Percentiles rank a stretch among this genome's conserved stretches.
These are phyloP conservation scores for Cystobasidium sp. DNA, from an alignment of 1,284 basidiomycete species.

Conservation along the genomic window DNA sequence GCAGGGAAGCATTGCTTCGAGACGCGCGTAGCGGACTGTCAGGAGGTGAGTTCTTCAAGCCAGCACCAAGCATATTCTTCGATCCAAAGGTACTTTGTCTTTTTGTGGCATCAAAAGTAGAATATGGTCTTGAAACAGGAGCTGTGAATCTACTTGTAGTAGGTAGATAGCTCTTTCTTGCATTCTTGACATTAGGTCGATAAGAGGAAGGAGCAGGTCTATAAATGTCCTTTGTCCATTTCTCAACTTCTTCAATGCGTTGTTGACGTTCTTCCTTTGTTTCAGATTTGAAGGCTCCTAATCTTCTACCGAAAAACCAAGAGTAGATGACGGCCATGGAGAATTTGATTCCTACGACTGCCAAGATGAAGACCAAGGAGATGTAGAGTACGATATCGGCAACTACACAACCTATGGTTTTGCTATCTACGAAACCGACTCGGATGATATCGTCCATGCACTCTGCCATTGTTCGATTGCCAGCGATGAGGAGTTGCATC, in stretches of 20 bases:
- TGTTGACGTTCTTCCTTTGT: slow-evolving; percentile 93
- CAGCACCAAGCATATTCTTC: slow-evolving; percentile 41
- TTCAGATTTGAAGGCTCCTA: slow-evolving; percentile 92
- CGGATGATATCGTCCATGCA: slow-evolving; percentile 85
- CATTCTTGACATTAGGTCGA: slow-evolving; percentile 79
- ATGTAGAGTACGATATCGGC: slow-evolving; percentile 92
- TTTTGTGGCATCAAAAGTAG: slow-evolving; percentile 61
- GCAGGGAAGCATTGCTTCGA: slow-evolving; percentile 79
- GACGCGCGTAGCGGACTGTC: slow-evolving; percentile 77
- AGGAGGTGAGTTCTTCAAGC: slow-evolving; percentile 66
- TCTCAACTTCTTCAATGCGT: slow-evolving; percentile 87
- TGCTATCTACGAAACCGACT: slow-evolving; percentile 92
- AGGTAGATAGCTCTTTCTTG: slow-evolving; percentile 72
- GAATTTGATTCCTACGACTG: slow-evolving; percentile 94
- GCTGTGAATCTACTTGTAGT: slow-evolving; percentile 81
- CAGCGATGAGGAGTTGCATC: slow-evolving; percentile 75
- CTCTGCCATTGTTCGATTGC: slow-evolving; percentile 66
- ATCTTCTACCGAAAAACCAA: slow-evolving; percentile 94
- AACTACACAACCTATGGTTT: slow-evolving; percentile 92
- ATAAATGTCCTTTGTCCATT: slow-evolving; percentile 96
- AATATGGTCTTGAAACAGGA: slow-evolving; percentile 65
- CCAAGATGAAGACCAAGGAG: slow-evolving; percentile 95
- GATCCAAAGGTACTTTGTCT: slow-evolving; percentile 29
- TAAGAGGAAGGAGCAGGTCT: slow-evolving; percentile 87
- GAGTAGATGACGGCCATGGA: slow-evolving; percentile 94